Evolutionary conservation across 2,329 filamentous ascomycete genomes (phyloP), one percentile per base, ranked within the genome.

Genomic region (Cyphellophora attinorum): DNA sequence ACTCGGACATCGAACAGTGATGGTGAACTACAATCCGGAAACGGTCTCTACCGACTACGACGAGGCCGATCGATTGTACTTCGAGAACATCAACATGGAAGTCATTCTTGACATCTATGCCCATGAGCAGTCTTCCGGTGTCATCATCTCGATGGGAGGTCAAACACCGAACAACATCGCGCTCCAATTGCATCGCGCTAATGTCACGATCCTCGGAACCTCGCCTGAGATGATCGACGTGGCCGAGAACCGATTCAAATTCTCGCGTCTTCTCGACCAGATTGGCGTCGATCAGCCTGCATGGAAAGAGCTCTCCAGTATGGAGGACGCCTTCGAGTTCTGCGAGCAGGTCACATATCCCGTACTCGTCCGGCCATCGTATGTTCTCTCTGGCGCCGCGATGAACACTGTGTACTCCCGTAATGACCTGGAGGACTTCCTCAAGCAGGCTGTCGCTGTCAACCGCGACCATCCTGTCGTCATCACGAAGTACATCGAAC

Each of bases 351-450:
- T 96, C 34, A 77, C 78, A 8, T 98, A 96, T 59, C 91, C 91
- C 3, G 91, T 96, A 33, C 70, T 98, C 35, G 91, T 98, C 29
- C 80, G 91, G 31, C 91, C 91, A 3, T 96, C 91, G 0, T 98
- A 98, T 53, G 91, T 98, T 29, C 72, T 98, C 5, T 96, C 91
- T 2, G 91, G 91, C 47, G 91, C 91, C 31, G 91, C 91, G 12
- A 98, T 98, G 91, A 98, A 96, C 69, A 96, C 91, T 0, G 91
- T 96, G 21, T 96, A 96, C 67, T 95, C 89, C 0, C 79, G 93
- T 65, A 82, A 89, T 55, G 91, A 96, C 56, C 68, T 98, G 39
- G 83, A 85, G 51, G 80, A 72, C 52, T 96, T 93, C 60, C 70
- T 98, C 29, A 76, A 83, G 46, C 89, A 96, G 62, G 91, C 91